Base-by-base conservation (phyloP, 108 stramenopile species). In the Cyclotella baltica region DNA sequence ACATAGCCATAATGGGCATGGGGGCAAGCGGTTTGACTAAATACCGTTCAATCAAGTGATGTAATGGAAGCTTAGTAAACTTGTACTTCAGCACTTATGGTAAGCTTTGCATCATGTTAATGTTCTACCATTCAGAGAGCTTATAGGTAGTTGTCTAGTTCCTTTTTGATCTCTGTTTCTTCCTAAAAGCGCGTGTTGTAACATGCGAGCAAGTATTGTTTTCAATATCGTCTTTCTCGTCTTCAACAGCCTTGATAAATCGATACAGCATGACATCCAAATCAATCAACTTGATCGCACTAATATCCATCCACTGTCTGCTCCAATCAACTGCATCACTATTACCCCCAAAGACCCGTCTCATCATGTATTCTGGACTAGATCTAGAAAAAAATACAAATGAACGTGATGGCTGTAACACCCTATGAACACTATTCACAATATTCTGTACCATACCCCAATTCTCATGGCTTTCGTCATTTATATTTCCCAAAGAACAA, bases 331-430 rank as follows among this genome's bases (percentile, higher is more conserved):
- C 38, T 37, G 15, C 28, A 25, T 70, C 47, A 64, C 62, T 15
- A 20, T 35, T 72, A 28, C 29, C 46, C 25, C 77, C 83, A 40
- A 78, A 67, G 6, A 51, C 53, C 8, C 77, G 65, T 29, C 76
- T 76, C 33, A 95, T 53, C 38, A 95, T 77, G 70, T 83, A 95
- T 62, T 92, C 85, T 27, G 94, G 94, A 61, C 77, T 73, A 5
- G 90, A 91, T 59, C 89, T 81, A 55, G 83, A 85, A 62, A 89
- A 88, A 59, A 91, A 80, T 0, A 77, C 61, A 75, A 91, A 92
- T n/a, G 67, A 71, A 15, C 89, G 87, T 1, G 73, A 72, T 38
- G 90, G 91, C 46, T 81, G 70, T 46, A 95, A 68, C 1, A 91
- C 91, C 22, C 90, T 80, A 56, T 90, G 85, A 30, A 90, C 88